Percentiles rank a stretch among this genome's conserved stretches.
These are phyloP conservation scores for Russula griseocarnosa DNA, from an alignment of 768 basidiomycete species.

Conservation along the genomic window DNA sequence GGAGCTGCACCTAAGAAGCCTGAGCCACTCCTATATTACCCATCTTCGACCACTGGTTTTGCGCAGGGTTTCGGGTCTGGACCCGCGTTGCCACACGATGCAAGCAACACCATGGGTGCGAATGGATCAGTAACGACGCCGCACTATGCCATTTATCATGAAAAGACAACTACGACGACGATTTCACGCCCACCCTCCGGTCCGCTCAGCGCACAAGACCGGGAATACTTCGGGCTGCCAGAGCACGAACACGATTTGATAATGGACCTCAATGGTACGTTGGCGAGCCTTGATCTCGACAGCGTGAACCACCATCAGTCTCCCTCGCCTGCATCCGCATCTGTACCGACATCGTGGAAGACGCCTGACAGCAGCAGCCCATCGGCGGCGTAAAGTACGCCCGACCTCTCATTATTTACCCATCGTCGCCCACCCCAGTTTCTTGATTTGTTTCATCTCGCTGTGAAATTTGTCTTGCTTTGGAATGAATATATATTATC, in stretches of 20 bases:
- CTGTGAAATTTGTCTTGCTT: conserved; percentile 27
- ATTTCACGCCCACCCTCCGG: conserved; percentile 30
- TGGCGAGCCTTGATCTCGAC: conserved; percentile 71
- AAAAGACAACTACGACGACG: conserved; percentile 37
- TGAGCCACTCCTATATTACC: conserved; percentile 47
- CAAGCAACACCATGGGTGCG: conserved; percentile 39
- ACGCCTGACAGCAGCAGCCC: conserved; percentile 12
- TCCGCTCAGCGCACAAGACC: conserved; percentile 24
- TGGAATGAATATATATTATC: conserved; percentile 24
- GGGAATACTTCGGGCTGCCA: conserved; percentile 28
- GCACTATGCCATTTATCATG: conserved; percentile 44
- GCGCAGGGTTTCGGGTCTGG: conserved; percentile 40
- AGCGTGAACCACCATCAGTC: conserved; percentile 26
- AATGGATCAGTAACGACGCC: conserved; percentile 39
- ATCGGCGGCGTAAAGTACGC: conserved; percentile 12
- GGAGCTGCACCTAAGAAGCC: conserved; percentile 35
- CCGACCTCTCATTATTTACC: conserved; percentile 5
- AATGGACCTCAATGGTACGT: conserved; percentile 69
- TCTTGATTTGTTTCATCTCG: conserved; percentile 26
- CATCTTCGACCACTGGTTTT: conserved; percentile 24
- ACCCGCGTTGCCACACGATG: conserved; percentile 33
- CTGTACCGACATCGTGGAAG: conserved; percentile 15
- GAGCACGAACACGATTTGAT: conserved; percentile 47
- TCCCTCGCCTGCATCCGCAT: conserved; percentile 1
- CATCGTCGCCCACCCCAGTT: conserved; percentile 9